Conservation (phyloP, 257 asterid species). For the Paraleonurus japonicus region DNA sequence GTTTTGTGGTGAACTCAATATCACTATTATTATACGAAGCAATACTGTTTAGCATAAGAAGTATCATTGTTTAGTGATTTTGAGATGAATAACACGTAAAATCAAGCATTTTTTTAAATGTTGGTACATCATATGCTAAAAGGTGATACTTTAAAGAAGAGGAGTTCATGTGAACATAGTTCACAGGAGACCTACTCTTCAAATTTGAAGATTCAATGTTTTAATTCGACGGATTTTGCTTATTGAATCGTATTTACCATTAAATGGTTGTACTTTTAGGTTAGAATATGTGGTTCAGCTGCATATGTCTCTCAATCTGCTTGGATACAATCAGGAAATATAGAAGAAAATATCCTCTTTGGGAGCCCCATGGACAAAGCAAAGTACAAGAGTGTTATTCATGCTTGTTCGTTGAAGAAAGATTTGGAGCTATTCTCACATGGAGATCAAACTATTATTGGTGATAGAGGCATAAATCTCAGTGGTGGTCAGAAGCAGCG, state of each 20-base stretch:
- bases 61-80: neutral
- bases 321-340: slow-evolving; percentile 98
- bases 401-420: slow-evolving; percentile 89
- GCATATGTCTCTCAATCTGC: slow-evolving; percentile 98
- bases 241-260: slow-evolving; percentile 19
- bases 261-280: slow-evolving; percentile 51
- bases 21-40: neutral
- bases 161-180: neutral
- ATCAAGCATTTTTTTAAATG: neutral
- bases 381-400: slow-evolving; percentile 80
- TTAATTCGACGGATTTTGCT: slow-evolving; percentile 2
- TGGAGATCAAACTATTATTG: slow-evolving; percentile 97
- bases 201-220: slow-evolving; percentile 2
- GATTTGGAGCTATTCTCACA: slow-evolving; percentile 92
- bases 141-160: neutral
- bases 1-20: neutral
- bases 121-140: neutral
- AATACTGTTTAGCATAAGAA: neutral
- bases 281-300: slow-evolving; percentile 76
- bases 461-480: slow-evolving; percentile 97
- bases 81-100: neutral
- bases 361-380: slow-evolving; percentile 97
- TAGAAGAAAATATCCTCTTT: slow-evolving; percentile 88
- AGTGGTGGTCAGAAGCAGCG: slow-evolving; percentile 99
- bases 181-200: neutral